These are phyloP conservation scores for Backusella westeae DNA, from an alignment of 192 early-diverging fungal genomes.

Conservation along the genomic window DNA sequence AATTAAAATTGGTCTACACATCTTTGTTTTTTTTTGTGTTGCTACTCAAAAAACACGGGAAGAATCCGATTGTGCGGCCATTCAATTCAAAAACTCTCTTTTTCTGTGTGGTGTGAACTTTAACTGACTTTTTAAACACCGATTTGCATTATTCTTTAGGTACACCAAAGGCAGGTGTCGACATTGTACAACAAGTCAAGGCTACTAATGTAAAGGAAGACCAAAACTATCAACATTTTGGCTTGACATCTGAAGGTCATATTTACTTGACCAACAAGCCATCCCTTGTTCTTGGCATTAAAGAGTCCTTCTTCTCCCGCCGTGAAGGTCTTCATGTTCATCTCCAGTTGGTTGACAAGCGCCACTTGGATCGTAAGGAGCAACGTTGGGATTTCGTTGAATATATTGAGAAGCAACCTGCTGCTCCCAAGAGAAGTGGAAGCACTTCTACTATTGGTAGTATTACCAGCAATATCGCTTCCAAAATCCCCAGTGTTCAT, in stretches of 20 bases:
- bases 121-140: background rate
- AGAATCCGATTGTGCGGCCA: background rate
- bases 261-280: slow-evolving; percentile 13
- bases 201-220: slow-evolving; percentile 11
- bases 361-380: slow-evolving; percentile 27
- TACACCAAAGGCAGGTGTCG: slow-evolving; percentile 23
- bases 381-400: slow-evolving; percentile 34
- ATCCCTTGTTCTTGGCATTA: slow-evolving; percentile 29
- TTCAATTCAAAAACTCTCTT: slow-evolving; percentile 2
- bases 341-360: slow-evolving; percentile 26
- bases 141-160: slow-evolving; percentile 15
- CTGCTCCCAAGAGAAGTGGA: background rate
- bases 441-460: background rate
- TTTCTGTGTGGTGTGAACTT: background rate
- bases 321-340: slow-evolving; percentile 36
- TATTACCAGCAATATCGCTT: background rate
- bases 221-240: slow-evolving; percentile 22
- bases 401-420: slow-evolving; percentile 9
- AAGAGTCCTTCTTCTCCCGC: slow-evolving; percentile 32
- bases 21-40: background rate
- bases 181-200: slow-evolving; percentile 27
- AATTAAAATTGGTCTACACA: background rate
- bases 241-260: slow-evolving; percentile 18
- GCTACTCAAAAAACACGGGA: background rate
- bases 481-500: background rate